A percentile compares a stretch with the other conserved stretches of the same genome.
Conservation (phyloP, 768 basidiomycete species). For the Boletus sensibilis region DNA sequence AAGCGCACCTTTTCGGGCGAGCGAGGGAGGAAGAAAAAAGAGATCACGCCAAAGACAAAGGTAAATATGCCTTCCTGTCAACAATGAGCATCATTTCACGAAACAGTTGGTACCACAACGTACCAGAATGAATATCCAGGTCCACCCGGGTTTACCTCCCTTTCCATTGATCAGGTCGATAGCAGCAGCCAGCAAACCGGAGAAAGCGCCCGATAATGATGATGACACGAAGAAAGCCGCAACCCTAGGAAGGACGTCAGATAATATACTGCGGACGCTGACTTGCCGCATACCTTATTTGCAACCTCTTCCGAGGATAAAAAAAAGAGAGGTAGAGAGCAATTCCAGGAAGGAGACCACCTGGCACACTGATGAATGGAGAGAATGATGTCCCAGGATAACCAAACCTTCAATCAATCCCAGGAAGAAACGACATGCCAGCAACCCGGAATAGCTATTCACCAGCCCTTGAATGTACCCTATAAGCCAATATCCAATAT, state of each 20-base stretch:
- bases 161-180: conserved; percentile 58
- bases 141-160: conserved; percentile 54
- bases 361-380: conserved; percentile 28
- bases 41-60: conserved; percentile 49
- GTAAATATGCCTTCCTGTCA: conserved; percentile 61
- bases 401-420: conserved; percentile 59
- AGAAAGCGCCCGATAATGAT: conserved; percentile 59
- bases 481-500: background rate
- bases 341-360: conserved; percentile 58
- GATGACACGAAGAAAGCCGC: conserved; percentile 42
- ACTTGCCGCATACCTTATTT: conserved; percentile 15
- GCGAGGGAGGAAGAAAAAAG: conserved; percentile 50
- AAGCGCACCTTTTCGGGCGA: conserved; percentile 47
- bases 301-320: conserved; percentile 33
- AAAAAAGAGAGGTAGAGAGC: conserved; percentile 57
- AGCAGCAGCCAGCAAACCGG: conserved; percentile 60
- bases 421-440: conserved; percentile 46
- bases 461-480: conserved; percentile 38
- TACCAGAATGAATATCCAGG: conserved; percentile 59
- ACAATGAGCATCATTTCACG: background rate
- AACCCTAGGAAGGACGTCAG: conserved; percentile 28
- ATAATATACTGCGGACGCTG: background rate
- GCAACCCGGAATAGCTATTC: conserved; percentile 50
- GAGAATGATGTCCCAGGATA: background rate
- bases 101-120: background rate